Base-by-base conservation (phyloP, 495 filamentous ascomycete genomes). In the Mytilinidion resinicola region DNA sequence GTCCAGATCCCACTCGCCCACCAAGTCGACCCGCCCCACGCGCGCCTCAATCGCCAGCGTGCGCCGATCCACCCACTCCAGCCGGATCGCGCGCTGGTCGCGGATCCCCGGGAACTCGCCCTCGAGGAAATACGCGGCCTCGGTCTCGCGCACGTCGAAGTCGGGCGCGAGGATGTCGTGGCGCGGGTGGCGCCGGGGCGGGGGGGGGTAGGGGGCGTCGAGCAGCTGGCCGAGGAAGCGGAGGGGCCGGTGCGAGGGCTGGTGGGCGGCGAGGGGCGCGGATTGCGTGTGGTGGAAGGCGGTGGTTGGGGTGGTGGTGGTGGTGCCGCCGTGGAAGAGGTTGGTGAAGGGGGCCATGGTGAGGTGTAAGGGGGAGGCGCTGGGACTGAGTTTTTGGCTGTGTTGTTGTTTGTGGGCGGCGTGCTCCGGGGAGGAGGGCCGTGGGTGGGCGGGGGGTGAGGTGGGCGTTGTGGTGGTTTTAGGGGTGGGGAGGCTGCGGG, bases 131-230 rank as follows among this genome's bases (percentile, higher is more conserved):
- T 55, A 55, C 1, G 52, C 52, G 9, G 3, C 4, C 36, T 46
- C 39, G 14, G 52, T 42, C 21, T 55, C 52, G 33, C 52, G 52
- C 20, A 55, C 36, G 52, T 55, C 52, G 33, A 55, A 55, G 49
- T 52, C 49, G 1, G 49, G 49, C 12, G 49, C 49, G 1, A 52
- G 49, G 4, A 52, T 11, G 11, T 52, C 34, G 20, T 36, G 49
- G 33, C 34, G 49, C 49, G 20, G 30, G 15, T 19, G 33, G 1
- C 17, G 49, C 30, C 15, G 17, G 49, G 15, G 19, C 9, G 49
- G 8, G 20, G 49, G 25, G 4, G 21, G 14, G 49, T 52, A 15
- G 20, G 49, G 34, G 30, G 20, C 20, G 33, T 25, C 21, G 49
- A 52, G 20, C 3, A 52, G 21, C 30, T 52, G 49, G 19, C 20